Evolutionary conservation across 208 protist species (phyloP), one percentile per base, ranked within the genome.

Genomic region (Leishmania major): DNA sequence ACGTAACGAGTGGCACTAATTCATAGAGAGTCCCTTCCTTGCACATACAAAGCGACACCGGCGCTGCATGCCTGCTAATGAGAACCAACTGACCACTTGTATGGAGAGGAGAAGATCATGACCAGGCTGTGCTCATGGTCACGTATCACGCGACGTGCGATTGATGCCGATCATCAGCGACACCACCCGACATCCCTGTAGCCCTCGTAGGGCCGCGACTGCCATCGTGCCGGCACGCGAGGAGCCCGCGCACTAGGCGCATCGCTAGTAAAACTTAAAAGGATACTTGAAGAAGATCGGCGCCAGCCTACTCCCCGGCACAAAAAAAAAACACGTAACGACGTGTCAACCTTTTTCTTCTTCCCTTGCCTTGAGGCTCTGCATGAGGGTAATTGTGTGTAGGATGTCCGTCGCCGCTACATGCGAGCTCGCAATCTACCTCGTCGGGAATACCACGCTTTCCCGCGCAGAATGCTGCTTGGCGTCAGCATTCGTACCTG

Each of bases 391-490:
- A 22, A 77, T 62, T 62, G 35, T 77, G 31, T 59, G 53, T 62
- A 77, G 17, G 45, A 74, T 74, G 45, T 37, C 51, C 19, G 28
- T 74, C 70, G 8, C n/a, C 31, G 51, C 51, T 64, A 43, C 73
- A 47, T 62, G 47, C 35, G n/a, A 49, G 47, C 73, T 31, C 17
- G 40, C 19, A 31, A 13, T 45, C 49, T 47, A 17, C 57, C 28
- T 10, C 40, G 40, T 53, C 25, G 73, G 2, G 0, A 4, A 31
- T 31, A 74, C 49, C 1, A 17, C 35, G 53, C 31, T 22, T 60
- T 77, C 73, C 73, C 47, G 57, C 57, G 28, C 15, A 66, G 37
- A 49, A 45, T 64, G 35, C 75, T 66, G 75, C 51, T 69, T 78
- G 75, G 5, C 75, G 75, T 69, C 75, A 78, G 75, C 35, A 64